Base-by-base conservation (phyloP, 108 stramenopile genomes). In the Cyclostephanos invisitatus region DNA sequence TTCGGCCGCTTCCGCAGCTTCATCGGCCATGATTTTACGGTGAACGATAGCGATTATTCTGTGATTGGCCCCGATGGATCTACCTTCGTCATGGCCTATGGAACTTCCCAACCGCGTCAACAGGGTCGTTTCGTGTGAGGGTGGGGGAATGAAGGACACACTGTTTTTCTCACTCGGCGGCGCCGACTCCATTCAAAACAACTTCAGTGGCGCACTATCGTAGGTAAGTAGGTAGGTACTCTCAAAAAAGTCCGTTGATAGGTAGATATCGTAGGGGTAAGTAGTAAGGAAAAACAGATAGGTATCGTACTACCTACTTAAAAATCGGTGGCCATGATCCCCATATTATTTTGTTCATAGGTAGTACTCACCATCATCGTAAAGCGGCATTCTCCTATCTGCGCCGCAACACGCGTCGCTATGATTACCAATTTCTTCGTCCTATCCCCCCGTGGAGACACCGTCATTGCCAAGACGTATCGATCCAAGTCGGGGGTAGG, bases 391-490 rank as follows among this genome's bases (percentile, higher is more conserved):
- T 21, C 25, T 14, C 11, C 27, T 22, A 56, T 25, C 25, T 5
- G 27, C 22, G 27, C 24, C 27, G 25, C 55, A 25, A 14, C 25
- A 28, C 12, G 12, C 55, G 27, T 56, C 51, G 56, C 59, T 67
- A 93, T 93, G 92, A 91, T 93, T 55, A 81, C 85, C 61, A 96
- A 98, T 70, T 98, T 99, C 81, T 99, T 98, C 74, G 92, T 99
- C 20, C 73, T 99, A 57, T 96, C 95, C 53, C 98, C 99, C 22
- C 85, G 99, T 14, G 99, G 99, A 48, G 99, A 99, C 87, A 98
- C 98, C 10, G 98, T 99, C 72, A 97, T 99, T 62, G 91, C 93
- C 66, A 97, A 97, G 83, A 85, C 89, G 32, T 96, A 96, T 68
- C 88, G 97, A 3, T 91, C 83, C 55, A 90, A 95, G 49, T 74